Conservation (phyloP, 345 rosid species). For the Isatis tinctoria region DNA sequence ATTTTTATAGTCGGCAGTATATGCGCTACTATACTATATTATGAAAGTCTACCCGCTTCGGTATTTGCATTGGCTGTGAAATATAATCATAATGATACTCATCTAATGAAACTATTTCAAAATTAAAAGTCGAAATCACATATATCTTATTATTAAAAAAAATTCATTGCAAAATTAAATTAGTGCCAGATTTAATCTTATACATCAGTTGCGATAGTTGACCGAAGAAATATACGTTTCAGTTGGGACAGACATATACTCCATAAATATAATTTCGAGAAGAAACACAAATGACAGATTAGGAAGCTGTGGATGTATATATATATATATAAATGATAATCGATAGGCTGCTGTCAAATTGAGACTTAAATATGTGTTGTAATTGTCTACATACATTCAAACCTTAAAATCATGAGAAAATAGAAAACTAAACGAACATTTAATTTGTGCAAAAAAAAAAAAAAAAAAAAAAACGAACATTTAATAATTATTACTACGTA, state of each 20-base stretch:
- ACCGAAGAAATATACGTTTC: neutral
- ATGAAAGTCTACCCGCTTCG: neutral
- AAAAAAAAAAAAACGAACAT: slow-evolving; percentile 8
- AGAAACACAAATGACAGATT: slow-evolving; percentile 17
- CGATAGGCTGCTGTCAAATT: slow-evolving; percentile 9
- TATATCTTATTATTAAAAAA: neutral
- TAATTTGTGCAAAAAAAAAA: no score
- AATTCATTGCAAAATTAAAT: neutral
- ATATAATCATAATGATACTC: neutral
- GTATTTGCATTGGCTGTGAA: neutral
- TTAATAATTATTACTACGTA: slow-evolving; percentile 7
- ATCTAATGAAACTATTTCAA: neutral
- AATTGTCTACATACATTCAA: slow-evolving; percentile 24
- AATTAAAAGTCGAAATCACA: neutral
- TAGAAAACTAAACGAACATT: slow-evolving; percentile 23
- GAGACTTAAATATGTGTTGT: neutral
- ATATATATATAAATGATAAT: neutral
- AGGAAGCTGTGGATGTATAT: slow-evolving; percentile 30
- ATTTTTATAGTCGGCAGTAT: neutral
- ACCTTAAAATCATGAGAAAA: slow-evolving; percentile 35
- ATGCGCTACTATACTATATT: no score
- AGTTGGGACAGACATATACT: neutral
- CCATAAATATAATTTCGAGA: neutral
- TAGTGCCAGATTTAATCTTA: neutral
- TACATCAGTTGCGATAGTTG: neutral